phyloP scores from a whole-genome alignment of 2,329 filamentous ascomycete species.

The Geosmithia morbida region DNA sequence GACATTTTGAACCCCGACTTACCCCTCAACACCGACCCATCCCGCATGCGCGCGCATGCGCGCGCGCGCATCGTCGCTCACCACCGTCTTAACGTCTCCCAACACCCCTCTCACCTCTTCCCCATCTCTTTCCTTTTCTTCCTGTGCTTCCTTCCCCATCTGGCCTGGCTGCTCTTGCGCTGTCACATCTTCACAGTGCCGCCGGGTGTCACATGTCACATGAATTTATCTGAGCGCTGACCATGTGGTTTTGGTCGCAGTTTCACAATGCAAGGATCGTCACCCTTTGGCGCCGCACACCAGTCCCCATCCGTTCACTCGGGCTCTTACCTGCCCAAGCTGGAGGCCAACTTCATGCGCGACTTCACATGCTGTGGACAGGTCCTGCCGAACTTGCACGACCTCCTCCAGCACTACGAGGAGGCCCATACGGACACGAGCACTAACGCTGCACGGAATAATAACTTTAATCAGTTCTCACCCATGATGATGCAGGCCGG shows the following conservation, averaged over 20 bases:
- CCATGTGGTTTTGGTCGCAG: conserved; percentile 27
- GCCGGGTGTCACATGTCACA: conserved; percentile 10
- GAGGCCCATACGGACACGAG: conserved; percentile 62
- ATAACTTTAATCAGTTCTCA: conserved; percentile 24
- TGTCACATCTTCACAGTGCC: background rate
- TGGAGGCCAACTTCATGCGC: conserved; percentile 95
- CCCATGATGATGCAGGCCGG: conserved; percentile 16
- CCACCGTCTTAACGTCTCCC: background rate
- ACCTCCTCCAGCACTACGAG: conserved; percentile 92
- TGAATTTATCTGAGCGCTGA: background rate
- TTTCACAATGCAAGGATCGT: conserved; percentile 84
- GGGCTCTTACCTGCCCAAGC: conserved; percentile 87
- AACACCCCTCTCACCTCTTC: background rate
- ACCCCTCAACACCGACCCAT: background rate
- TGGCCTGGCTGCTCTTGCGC: background rate
- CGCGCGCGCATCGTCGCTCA: background rate
- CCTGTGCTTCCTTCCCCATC: background rate
- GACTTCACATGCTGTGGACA: conserved; percentile 93
- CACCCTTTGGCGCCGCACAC: conserved; percentile 60
- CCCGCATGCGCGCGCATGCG: too few species aligned
- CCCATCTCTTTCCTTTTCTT: background rate
- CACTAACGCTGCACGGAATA: conserved; percentile 24
- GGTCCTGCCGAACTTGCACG: conserved; percentile 81
- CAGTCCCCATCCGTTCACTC: conserved; percentile 95
- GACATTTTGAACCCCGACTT: conserved; percentile 1